A percentile compares a stretch with the other conserved stretches of the same genome.
Evolutionary conservation across 768 basidiomycete genomes (phyloP).

Genomic region (Tricholoma furcatifolium): DNA sequence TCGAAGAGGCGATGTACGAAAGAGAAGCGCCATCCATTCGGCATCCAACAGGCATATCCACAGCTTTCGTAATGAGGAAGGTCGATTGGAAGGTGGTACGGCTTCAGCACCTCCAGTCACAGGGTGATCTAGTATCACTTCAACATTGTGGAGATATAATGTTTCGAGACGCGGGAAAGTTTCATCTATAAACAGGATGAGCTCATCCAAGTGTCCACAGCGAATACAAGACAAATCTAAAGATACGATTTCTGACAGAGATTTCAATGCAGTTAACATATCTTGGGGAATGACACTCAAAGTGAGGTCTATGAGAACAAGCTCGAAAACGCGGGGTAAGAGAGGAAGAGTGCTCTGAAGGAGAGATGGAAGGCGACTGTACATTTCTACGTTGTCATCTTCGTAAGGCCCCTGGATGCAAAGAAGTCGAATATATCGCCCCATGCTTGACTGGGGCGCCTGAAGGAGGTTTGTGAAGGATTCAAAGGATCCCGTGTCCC

Average conservation of each 20-base stretch:
- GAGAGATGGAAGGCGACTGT: not conserved
- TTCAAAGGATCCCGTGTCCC: fast-evolving
- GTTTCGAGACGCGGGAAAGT: not conserved
- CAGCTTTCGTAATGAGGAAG: too few species aligned
- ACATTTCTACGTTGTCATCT: not conserved
- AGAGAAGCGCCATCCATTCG: too few species aligned
- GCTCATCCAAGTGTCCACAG: not conserved
- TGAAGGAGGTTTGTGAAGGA: not conserved
- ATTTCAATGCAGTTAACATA: not conserved
- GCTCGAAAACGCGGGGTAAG: not conserved
- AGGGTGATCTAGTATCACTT: too few species aligned
- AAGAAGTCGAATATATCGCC: not conserved
- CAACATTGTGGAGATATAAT: not conserved
- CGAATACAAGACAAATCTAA: not conserved
- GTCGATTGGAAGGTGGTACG: too few species aligned
- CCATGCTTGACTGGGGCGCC: not conserved
- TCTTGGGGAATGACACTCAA: not conserved
- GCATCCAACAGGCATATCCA: too few species aligned
- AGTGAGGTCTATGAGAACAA: not conserved
- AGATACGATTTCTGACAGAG: not conserved
- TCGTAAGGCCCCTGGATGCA: not conserved
- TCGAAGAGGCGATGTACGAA: too few species aligned
- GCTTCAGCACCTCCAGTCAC: too few species aligned
- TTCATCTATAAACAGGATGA: not conserved
- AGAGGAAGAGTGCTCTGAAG: not conserved